Base-by-base conservation (phyloP, 2,329 filamentous ascomycete species). In the Cryphonectria japonica region DNA sequence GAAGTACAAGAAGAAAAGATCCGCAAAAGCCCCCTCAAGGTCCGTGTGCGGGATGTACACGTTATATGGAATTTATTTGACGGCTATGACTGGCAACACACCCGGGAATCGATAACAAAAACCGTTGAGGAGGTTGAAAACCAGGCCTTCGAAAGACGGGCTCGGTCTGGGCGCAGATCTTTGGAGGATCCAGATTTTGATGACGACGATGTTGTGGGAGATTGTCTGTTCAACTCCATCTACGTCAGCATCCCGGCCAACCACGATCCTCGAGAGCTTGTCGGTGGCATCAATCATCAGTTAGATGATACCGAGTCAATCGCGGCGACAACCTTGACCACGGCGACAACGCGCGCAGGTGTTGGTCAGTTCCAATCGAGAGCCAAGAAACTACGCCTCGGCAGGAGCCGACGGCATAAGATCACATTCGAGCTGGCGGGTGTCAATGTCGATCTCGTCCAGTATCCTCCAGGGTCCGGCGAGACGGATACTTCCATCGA, bases 1-100 rank as follows among this genome's bases (percentile, higher is more conserved):
- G 84, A 86, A 59, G 86, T 88, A 0, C 90, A 92, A 60, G 85
- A 88, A 66, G 79, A 83, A 13, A 89, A 91, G 73, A 83, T 91
- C 11, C 85, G 86, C 54, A 85, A 85, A 68, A 93, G 91, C 73
- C 93, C 95, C 7, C 82, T 99, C 19, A 91, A 90, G 74, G 85
- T 98, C 2, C 89, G 90, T 6, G 87, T 98, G 22, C 91, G 93
- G 37, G 94, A 98, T 77, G 91, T 97, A 7, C 94, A 98, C 78
- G 84, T 98, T 67, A 98, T 98, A 72, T 99, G 96, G 96, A 97
- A 99, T 77, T 84, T 99, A 0, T 98, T 96, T 80, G 96, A 99
- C 83, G 96, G 96, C 1, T 99, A 97, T 78, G 97, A 99, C 80
- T 99, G 97, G 97, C 88, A 91, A 75, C 88, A 89, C 60, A 99